Percentiles rank a stretch among this genome's conserved stretches.
These are phyloP conservation scores for Vigna angularis DNA, from an alignment of 306 rosid species.

Conservation along the genomic window DNA sequence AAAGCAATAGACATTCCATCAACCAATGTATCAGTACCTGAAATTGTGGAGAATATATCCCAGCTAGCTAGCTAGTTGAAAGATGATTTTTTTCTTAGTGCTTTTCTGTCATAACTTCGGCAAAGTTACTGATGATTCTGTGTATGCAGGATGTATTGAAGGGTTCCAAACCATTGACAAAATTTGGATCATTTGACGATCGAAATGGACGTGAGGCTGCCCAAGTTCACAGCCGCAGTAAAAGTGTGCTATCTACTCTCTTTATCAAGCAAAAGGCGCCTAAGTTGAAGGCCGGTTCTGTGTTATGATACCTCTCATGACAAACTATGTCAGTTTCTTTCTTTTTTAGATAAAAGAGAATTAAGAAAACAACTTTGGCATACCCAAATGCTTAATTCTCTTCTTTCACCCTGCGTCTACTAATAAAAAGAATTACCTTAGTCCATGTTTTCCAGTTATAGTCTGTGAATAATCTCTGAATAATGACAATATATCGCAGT, in stretches of 20 bases:
- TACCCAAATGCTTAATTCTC: conserved; percentile 35
- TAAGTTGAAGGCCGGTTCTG: conserved; percentile 62
- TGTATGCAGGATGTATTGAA: conserved; percentile 67
- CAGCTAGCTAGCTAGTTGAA: not conserved
- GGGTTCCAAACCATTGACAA: conserved; percentile 61
- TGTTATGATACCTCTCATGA: conserved; percentile 44
- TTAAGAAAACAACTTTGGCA: conserved; percentile 26
- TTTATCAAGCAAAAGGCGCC: conserved; percentile 69
- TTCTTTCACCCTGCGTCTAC: conserved; percentile 14
- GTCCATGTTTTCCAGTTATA: not conserved
- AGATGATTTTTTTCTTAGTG: not conserved
- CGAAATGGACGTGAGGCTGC: conserved; percentile 53
- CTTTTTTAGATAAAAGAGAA: not conserved
- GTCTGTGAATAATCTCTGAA: conserved; percentile 60
- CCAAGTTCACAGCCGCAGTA: conserved; percentile 74
- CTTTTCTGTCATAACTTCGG: not conserved
- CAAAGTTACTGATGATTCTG: not conserved
- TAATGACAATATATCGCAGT: conserved; percentile 49
- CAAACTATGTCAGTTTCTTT: not conserved
- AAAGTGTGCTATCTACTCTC: conserved; percentile 84
- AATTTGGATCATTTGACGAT: conserved; percentile 73
- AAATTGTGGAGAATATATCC: not conserved
- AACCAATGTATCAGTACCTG: not conserved
- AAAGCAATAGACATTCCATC: not conserved
- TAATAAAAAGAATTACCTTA: conserved; percentile 30